phyloP scores from a whole-genome alignment of 352 stramenopile genomes.

The Globisporangium irregulare region DNA sequence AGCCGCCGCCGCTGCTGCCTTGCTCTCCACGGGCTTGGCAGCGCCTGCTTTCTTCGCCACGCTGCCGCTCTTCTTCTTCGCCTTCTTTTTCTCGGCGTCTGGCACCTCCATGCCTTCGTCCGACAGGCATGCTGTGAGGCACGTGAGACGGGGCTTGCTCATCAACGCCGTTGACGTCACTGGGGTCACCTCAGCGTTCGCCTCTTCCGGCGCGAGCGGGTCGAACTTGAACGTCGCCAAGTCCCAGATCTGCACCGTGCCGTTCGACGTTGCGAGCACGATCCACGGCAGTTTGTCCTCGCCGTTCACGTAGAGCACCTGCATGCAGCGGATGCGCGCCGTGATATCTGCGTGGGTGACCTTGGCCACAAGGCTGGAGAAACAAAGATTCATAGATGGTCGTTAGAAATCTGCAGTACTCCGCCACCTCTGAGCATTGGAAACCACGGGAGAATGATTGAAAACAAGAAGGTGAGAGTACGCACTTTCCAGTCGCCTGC shows the following conservation, averaged over 20 bases:
- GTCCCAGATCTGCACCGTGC: constrained; percentile 80
- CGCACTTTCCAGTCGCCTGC: constrained; percentile 67
- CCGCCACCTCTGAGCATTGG: no score
- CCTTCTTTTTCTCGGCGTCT: constrained; percentile 30
- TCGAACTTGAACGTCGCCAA: constrained; percentile 61
- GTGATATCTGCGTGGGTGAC: constrained; percentile 60
- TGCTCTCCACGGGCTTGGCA: constrained; percentile 3
- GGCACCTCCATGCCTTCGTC: constrained; percentile 17
- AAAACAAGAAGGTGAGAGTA: constrained; percentile 6
- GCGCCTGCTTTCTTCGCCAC: constrained; percentile 13
- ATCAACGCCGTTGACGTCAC: constrained; percentile 62
- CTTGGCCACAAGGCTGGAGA: constrained; percentile 59
- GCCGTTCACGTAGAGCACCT: constrained; percentile 68
- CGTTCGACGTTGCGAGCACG: constrained; percentile 72
- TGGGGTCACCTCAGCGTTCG: constrained; percentile 51
- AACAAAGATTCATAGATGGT: neutral
- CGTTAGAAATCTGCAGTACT: no score
- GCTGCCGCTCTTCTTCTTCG: constrained; percentile 45
- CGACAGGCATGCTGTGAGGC: constrained; percentile 60
- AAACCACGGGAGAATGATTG: no score
- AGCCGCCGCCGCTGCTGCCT: constrained; percentile 26
- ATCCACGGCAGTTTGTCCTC: constrained; percentile 60
- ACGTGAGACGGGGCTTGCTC: constrained; percentile 74
- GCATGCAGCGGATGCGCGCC: constrained; percentile 67
- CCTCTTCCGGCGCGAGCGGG: constrained; percentile 39